Conservation (phyloP, 495 filamentous ascomycete genomes). For the Penicillium crystallinum region DNA sequence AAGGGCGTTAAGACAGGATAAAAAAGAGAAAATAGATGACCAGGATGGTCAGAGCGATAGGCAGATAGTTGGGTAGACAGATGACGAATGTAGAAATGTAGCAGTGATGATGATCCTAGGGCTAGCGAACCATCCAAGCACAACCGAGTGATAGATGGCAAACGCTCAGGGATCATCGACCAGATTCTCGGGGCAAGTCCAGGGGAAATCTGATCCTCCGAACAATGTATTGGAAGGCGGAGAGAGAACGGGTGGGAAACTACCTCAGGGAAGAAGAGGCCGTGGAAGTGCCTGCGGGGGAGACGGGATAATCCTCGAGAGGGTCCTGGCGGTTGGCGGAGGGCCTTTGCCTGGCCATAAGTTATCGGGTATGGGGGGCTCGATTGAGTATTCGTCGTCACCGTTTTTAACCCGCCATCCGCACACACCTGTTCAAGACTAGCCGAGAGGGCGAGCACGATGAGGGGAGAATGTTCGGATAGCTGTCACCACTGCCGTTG, state of each 20-base stretch:
- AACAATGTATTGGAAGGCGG: conserved; percentile 1
- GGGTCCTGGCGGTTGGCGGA: conserved; percentile 46
- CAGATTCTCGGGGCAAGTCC: background rate
- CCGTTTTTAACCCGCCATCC: conserved; percentile 47
- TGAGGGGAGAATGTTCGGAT: conserved; percentile 4
- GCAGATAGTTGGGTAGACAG: conserved; percentile 8
- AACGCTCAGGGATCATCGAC: background rate
- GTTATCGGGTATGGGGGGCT: conserved; percentile 38
- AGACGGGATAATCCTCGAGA: conserved; percentile 42
- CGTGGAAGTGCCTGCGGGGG: conserved; percentile 37
- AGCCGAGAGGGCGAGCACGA: conserved; percentile 16
- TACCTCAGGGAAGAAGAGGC: conserved; percentile 46
- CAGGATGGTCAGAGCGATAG: conserved; percentile 8
- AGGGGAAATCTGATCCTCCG: background rate
- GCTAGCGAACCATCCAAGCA: background rate
- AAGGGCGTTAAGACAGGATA: background rate
- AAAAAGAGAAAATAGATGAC: conserved; percentile 4
- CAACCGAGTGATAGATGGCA: background rate
- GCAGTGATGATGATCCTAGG: background rate
- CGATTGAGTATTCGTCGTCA: conserved; percentile 30
- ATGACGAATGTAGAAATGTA: conserved; percentile 1
- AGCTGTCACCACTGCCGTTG: conserved; percentile 9
- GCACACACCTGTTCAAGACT: conserved; percentile 26
- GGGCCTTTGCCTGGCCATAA: conserved; percentile 50
- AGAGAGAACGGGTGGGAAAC: conserved; percentile 26